Evolutionary conservation across 2,329 filamentous ascomycete genomes (phyloP).

Genomic region (Aspergillus neotritici): DNA sequence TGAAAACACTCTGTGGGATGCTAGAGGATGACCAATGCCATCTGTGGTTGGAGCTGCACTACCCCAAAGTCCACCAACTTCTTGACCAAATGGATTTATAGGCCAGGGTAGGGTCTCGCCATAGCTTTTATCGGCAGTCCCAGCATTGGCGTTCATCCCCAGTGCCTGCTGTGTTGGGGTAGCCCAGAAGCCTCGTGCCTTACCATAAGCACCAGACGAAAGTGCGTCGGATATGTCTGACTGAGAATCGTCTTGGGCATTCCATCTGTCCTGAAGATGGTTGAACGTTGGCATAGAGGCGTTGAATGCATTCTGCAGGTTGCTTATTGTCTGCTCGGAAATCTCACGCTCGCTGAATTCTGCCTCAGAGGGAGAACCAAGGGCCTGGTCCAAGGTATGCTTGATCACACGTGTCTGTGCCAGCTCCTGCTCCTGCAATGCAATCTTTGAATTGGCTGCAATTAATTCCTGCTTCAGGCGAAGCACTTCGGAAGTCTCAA

Average conservation of each 20-base stretch:
- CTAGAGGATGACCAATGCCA: constrained; percentile 18
- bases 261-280: constrained; percentile 41
- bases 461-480: constrained; percentile 54
- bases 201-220: constrained; percentile 39
- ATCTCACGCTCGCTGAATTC: constrained; percentile 47
- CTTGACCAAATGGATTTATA: constrained; percentile 19
- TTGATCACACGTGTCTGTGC: constrained; percentile 56
- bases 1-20: constrained; percentile 32
- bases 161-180: constrained; percentile 22
- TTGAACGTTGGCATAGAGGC: constrained; percentile 42
- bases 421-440: constrained; percentile 56
- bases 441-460: constrained; percentile 53
- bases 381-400: constrained; percentile 55
- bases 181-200: constrained; percentile 31
- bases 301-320: constrained; percentile 50
- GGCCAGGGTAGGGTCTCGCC: constrained; percentile 19
- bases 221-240: constrained; percentile 43
- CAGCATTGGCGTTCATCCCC: constrained; percentile 21
- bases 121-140: constrained; percentile 24
- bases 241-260: constrained; percentile 37
- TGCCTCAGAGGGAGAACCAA: constrained; percentile 49
- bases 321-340: constrained; percentile 47
- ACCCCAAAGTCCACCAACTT: constrained; percentile 29
- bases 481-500: constrained; percentile 46
- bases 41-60: constrained; percentile 16